These are phyloP conservation scores for Leavenworthia alabamica DNA, from an alignment of 345 rosid species.

Conservation along the genomic window DNA sequence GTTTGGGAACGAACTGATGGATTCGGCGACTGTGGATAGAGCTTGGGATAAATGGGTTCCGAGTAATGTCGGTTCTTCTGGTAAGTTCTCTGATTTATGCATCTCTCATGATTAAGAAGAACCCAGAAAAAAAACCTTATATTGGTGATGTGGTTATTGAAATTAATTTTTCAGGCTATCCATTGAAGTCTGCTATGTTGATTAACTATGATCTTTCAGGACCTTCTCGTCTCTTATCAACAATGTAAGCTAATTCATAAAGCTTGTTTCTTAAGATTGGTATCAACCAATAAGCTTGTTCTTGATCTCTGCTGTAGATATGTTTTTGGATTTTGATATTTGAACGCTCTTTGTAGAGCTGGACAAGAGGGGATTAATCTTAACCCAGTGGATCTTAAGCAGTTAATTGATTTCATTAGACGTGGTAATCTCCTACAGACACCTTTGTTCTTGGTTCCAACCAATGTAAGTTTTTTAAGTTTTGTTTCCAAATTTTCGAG, in stretches of 20 bases:
- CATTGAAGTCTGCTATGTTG: conserved; percentile 68
- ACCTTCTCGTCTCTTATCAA: conserved; percentile 75
- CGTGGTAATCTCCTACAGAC: conserved; percentile 55
- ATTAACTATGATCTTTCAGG: conserved; percentile 66
- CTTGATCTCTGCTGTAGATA: neutral
- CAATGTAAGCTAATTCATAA: conserved; percentile 41
- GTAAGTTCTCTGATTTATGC: conserved; percentile 20
- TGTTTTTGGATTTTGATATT: neutral
- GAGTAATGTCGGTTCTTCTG: conserved; percentile 47
- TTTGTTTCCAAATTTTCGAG: neutral
- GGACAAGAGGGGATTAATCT: conserved; percentile 63
- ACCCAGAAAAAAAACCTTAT: neutral
- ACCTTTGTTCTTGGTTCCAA: conserved; percentile 64
- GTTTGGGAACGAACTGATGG: conserved; percentile 37
- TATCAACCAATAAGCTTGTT: neutral
- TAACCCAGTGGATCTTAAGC: conserved; percentile 50
- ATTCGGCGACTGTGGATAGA: conserved; percentile 50
- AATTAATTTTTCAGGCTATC: conserved; percentile 41
- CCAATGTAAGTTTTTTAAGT: conserved; percentile 43
- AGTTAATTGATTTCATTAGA: conserved; percentile 59
- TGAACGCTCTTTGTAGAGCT: conserved; percentile 42
- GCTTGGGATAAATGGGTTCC: conserved; percentile 81
- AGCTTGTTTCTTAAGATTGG: neutral
- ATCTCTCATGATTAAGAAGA: neutral
- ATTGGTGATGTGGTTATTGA: conserved; percentile 7